Conservation (phyloP, 345 rosid species). For the Adansonia digitata region DNA sequence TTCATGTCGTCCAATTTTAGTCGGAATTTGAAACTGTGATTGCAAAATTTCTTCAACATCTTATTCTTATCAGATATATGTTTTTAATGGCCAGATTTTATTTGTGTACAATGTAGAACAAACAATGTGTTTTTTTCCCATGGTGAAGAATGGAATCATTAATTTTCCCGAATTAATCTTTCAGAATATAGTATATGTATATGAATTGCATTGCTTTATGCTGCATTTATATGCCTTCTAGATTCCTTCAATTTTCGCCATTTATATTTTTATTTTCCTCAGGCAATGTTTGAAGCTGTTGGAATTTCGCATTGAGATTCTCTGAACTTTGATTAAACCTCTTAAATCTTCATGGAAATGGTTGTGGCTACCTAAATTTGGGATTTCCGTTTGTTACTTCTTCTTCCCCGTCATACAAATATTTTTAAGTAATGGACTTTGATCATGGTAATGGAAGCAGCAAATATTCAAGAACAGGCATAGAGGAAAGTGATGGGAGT, state of each 20-base stretch:
- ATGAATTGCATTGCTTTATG: not conserved
- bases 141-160: not conserved
- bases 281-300: constrained; percentile 5
- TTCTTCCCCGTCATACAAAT: too few relatives aligned
- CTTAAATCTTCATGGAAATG: not conserved
- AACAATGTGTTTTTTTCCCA: not conserved
- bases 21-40: not conserved
- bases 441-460: constrained; percentile 19
- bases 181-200: not conserved
- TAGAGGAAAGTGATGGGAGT: constrained; percentile 11
- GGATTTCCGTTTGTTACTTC: not conserved
- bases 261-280: not conserved
- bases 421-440: constrained; percentile 42
- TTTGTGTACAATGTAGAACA: not conserved
- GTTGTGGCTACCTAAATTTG: not conserved
- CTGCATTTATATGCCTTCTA: not conserved
- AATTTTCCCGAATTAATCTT: not conserved
- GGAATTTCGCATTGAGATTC: not conserved
- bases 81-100: not conserved
- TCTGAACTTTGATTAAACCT: not conserved
- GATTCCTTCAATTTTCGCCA: not conserved
- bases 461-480: constrained; percentile 7
- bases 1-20: not conserved
- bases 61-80: not conserved
- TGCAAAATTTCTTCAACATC: not conserved